Evolutionary conservation across 2,329 filamentous ascomycete species (phyloP).

Genomic region (Neofusicoccum sp.): DNA sequence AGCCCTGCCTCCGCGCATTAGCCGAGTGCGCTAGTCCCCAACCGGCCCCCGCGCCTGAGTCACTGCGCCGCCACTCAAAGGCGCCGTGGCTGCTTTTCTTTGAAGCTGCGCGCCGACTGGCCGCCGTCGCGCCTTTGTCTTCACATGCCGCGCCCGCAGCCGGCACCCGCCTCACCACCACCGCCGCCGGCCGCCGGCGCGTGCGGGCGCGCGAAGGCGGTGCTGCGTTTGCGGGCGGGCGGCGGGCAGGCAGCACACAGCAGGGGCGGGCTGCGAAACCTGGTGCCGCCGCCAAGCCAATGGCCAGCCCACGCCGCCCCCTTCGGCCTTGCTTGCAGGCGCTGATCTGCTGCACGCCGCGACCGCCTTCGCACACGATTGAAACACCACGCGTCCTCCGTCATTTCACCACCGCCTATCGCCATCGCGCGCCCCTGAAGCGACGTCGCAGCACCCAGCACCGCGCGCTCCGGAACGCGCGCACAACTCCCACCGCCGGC

Average conservation of each 20-base stretch:
- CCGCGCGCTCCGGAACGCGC: background rate
- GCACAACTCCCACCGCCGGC: background rate
- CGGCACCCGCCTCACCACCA: background rate
- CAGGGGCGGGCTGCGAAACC: background rate
- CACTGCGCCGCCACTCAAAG: background rate
- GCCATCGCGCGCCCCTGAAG: background rate
- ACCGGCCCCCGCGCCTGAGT: background rate
- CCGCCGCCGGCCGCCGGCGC: background rate
- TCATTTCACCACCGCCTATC: background rate
- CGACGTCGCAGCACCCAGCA: background rate
- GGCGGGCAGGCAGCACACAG: background rate
- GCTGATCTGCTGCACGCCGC: background rate
- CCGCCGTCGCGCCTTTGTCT: background rate
- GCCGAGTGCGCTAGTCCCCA: background rate
- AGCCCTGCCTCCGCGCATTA: background rate
- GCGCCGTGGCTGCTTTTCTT: background rate
- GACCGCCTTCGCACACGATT: background rate
- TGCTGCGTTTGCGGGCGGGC: background rate
- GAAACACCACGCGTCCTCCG: background rate
- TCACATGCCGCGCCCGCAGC: background rate
- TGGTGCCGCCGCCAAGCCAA: background rate
- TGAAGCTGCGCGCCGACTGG: background rate
- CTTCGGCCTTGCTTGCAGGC: background rate
- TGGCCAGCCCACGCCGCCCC: background rate
- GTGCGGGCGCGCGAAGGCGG: background rate